Evolutionary conservation across 352 stramenopile genomes (phyloP), one percentile per base, ranked within the genome.

Genomic region (Aphanomyces euteiches): DNA sequence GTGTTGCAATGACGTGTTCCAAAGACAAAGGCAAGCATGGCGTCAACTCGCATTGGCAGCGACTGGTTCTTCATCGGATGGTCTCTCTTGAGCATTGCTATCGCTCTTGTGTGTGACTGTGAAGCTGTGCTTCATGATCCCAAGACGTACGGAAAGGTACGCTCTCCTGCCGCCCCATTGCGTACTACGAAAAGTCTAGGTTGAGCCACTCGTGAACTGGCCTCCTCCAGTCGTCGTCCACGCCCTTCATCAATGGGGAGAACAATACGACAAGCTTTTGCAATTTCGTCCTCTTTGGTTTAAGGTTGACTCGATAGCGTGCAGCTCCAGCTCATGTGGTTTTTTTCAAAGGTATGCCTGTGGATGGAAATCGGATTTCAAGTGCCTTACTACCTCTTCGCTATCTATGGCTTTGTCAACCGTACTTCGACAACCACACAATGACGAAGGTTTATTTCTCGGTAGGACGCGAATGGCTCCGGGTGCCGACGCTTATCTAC

Each of bases 11-110:
- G 10, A 50, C 10, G 17, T 50, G 10, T 50, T n/a, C 0, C 43
- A n/a, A 50, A n/a, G 43, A 12, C 1, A 50, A 50, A 50, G 17
- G 17, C 17, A n/a, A n/a, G 10, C 10, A 50, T n/a, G 43, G 43
- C 43, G 43, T 3, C 43, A n/a, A n/a, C 10, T 37, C 8, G 50
- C 50, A 58, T 66, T 28, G 57, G 57, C 8, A 48, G 15, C 37
- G 57, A 66, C 57, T 66, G 57, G 57, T 66, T 66, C 57, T 66
- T 53, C 38, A 37, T 66, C 38, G 38, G 10, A 17, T 66, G 39
- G 28, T 66, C 38, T 41, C 13, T 37, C 15, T 36, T 66, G 17
- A 66, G 57, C 57, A n/a, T 66, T 12, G 10, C 21, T 8, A 48
- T 66, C 38, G 57, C 57, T 8, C 3, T 66, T 41, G 17, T 53